Evolutionary conservation across 1,139 yeast genomes (phyloP).

Genomic region (Candida smagusa): DNA sequence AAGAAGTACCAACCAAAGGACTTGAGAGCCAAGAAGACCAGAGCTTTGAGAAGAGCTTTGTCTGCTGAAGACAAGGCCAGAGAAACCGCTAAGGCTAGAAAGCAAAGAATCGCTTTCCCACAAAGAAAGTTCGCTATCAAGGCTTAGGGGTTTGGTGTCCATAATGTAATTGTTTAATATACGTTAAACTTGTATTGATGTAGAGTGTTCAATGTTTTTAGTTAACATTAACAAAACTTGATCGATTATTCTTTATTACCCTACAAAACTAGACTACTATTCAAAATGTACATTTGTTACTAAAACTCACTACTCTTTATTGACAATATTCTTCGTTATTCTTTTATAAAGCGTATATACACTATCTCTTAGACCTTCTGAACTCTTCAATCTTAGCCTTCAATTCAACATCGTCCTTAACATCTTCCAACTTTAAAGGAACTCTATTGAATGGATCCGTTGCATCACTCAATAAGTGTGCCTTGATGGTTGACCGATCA

Average conservation of each 20-base stretch:
- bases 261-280: too few relatives aligned
- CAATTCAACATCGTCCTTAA: conserved; percentile 69
- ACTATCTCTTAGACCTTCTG: conserved; percentile 35
- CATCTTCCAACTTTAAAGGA: conserved; percentile 88
- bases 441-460: conserved; percentile 96
- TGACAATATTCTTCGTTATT: too few relatives aligned
- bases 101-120: conserved; percentile 95
- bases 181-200: conserved; percentile 4
- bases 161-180: conserved; percentile 12
- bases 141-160: conserved; percentile 53
- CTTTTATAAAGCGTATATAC: conserved; percentile 2
- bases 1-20: conserved; percentile 98
- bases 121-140: conserved; percentile 97
- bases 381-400: conserved; percentile 60
- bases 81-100: conserved; percentile 85
- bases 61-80: conserved; percentile 80
- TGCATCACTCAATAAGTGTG: conserved; percentile 89
- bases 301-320: too few relatives aligned
- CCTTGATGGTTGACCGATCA: conserved; percentile 88
- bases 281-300: too few relatives aligned
- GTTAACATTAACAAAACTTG: too few relatives aligned
- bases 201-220: too few relatives aligned
- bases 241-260: too few relatives aligned
- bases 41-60: conserved; percentile 98
- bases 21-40: conserved; percentile 98